Conservation (phyloP, 371 early-diverging fungal genomes). For the Entomophthora muscae region DNA sequence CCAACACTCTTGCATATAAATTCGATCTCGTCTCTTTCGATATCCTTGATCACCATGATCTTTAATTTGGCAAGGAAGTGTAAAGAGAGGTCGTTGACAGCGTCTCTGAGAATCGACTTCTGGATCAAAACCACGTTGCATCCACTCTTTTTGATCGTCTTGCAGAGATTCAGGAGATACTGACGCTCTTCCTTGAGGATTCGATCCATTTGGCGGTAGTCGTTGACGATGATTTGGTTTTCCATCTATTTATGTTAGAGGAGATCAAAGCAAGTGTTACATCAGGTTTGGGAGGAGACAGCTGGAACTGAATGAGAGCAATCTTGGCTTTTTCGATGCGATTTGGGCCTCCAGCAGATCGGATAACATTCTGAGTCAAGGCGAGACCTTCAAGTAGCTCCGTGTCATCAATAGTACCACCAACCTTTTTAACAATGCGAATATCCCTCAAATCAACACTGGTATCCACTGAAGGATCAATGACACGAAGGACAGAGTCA, state of each 20-base stretch:
- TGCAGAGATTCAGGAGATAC: conserved; percentile 95
- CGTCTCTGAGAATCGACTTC: conserved; percentile 97
- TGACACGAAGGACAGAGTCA: conserved; percentile 83
- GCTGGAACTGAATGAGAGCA: conserved; percentile 95
- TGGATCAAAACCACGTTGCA: conserved; percentile 97
- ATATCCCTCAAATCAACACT: conserved; percentile 93
- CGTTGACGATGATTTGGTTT: conserved; percentile 96
- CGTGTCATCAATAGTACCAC: conserved; percentile 97
- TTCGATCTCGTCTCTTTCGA: conserved; percentile 99
- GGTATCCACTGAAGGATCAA: conserved; percentile 61
- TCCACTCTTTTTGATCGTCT: conserved; percentile 97
- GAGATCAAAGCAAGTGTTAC: conserved; percentile 20
- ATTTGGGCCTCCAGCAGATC: conserved; percentile 83
- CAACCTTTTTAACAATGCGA: conserved; percentile 90
- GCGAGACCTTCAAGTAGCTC: conserved; percentile 87
- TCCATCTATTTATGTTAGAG: conserved; percentile 59
- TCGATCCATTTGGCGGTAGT: conserved; percentile 98
- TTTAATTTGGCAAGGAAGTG: conserved; percentile 97
- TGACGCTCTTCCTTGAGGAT: conserved; percentile 98
- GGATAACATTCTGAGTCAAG: conserved; percentile 77
- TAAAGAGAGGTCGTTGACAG: conserved; percentile 92
- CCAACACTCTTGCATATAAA: conserved; percentile 95
- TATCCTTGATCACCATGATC: conserved; percentile 94
- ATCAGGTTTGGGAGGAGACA: conserved; percentile 99
- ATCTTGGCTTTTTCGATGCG: conserved; percentile 96